Evolutionary conservation across 1,139 yeast genomes (phyloP).

Genomic region (Pneumocystis murina): DNA sequence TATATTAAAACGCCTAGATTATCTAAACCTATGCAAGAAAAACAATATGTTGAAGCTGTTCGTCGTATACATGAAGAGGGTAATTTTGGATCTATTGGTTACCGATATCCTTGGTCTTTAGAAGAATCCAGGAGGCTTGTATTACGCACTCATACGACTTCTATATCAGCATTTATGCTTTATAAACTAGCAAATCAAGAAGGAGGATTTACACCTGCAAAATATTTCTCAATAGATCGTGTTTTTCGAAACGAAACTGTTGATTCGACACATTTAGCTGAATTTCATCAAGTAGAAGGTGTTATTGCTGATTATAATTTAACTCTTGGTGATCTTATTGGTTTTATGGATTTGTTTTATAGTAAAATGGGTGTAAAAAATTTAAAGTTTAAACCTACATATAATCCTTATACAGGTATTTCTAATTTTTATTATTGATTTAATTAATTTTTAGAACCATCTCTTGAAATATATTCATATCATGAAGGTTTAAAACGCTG

Average conservation of each 20-base stretch:
- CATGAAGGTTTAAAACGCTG: conserved; percentile 88
- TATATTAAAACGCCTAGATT: conserved; percentile 80
- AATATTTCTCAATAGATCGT: conserved; percentile 91
- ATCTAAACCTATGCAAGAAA: conserved; percentile 37
- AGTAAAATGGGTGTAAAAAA: conserved; percentile 62
- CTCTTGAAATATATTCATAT: conserved; percentile 94
- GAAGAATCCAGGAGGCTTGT: conserved; percentile 84
- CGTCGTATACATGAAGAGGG: conserved; percentile 80
- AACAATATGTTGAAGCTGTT: conserved; percentile 59
- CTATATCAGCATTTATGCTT: conserved; percentile 78
- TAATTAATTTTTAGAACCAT: conserved; percentile 98
- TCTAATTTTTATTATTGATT: conserved; percentile 96
- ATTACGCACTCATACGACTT: conserved; percentile 93
- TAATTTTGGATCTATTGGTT: conserved; percentile 87
- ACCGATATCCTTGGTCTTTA: conserved; percentile 93
- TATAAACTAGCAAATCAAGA: conserved; percentile 81
- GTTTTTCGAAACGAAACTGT: conserved; percentile 99
- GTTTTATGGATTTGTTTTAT: conserved; percentile 96
- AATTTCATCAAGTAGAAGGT: conserved; percentile 99
- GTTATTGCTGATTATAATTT: conserved; percentile 92
- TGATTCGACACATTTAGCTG: conserved; percentile 99
- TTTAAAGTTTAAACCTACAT: not conserved
- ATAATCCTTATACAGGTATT: conserved; percentile 40
- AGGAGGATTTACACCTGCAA: conserved; percentile 43
- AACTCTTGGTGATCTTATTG: conserved; percentile 90